These are phyloP conservation scores for Sisymbrium irio DNA, from an alignment of 345 rosid genomes.

Conservation along the genomic window DNA sequence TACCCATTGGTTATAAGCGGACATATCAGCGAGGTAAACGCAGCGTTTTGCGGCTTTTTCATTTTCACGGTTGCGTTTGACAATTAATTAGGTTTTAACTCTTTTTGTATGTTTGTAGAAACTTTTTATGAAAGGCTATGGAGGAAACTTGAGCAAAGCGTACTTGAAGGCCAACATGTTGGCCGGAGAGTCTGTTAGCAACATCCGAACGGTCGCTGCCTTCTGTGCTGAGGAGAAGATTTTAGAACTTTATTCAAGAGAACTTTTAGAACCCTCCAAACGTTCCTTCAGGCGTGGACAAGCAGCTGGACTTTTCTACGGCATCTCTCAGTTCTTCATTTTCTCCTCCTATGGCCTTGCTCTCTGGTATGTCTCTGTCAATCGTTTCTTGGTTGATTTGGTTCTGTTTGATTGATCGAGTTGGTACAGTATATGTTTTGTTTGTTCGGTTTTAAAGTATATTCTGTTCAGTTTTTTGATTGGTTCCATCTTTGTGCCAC, in stretches of 20 bases:
- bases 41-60: neutral
- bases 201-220: constrained; percentile 90
- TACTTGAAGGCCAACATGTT: constrained; percentile 93
- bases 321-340: constrained; percentile 93
- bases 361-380: constrained; percentile 55
- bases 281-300: constrained; percentile 82
- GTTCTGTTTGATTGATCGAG: no score
- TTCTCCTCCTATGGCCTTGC: constrained; percentile 97
- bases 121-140: constrained; percentile 96
- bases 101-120: constrained; percentile 53
- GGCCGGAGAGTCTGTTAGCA: constrained; percentile 94
- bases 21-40: constrained; percentile 88
- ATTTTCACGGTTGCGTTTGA: neutral
- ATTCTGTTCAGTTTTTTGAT: no score
- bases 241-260: constrained; percentile 66
- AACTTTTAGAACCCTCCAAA: constrained; percentile 79
- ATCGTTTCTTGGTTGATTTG: no score
- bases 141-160: constrained; percentile 91
- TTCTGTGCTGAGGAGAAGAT: constrained; percentile 90
- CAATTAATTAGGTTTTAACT: neutral
- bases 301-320: constrained; percentile 85
- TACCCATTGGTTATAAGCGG: constrained; percentile 88
- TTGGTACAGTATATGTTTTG: no score
- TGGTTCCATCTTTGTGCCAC: no score
- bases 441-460: no score